Evolutionary conservation across 2,329 filamentous ascomycete genomes (phyloP), one percentile per base, ranked within the genome.

Genomic region (Calonectria hawksworthii): DNA sequence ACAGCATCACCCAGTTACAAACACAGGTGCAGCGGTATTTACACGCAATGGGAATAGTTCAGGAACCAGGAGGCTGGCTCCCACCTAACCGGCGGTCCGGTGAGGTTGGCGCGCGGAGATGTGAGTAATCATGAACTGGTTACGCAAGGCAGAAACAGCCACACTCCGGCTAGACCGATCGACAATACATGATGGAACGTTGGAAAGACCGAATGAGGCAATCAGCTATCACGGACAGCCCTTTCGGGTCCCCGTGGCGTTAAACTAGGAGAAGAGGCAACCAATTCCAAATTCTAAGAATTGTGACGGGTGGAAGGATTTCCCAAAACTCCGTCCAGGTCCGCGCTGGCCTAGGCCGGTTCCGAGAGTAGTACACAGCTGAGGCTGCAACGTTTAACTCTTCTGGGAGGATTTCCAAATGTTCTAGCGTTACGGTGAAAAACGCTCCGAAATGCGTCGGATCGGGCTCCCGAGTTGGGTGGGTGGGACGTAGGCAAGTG

Each of bases 401-500:
- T 76, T 77, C 54, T 79, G 41, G 74, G 72, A 76, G 66, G n/a
- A 13, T n/a, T 18, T 66, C 32, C 28, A 51, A 30, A 77, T 75
- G 56, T 81, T 80, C 79, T 81, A 81, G 79, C 79, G 79, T 65
- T 34, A n/a, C 14, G 26, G 67, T 16, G 71, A 74, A 75, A 73
- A 26, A 73, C 28, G 30, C n/a, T 68, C 36, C 52, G 23, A 65
- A 32, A 36, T 56, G 74, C 73, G 67, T 75, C 76, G 72, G 72
- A 73, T 63, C 38, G 23, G 21, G 36, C 56, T 26, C 34, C 56
- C 26, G 23, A 21, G 23, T 63, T 63, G 36, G n/a, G 36, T 63
- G 36, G 23, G 56, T 63, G 30, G 61, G 61, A 65, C 61, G 18
- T 16, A 32, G 59, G 41, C 32, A 28, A 41, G n/a, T 52, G 28